phyloP scores from a whole-genome alignment of 371 early-diverging fungal species.

The Mucor saturninus region DNA sequence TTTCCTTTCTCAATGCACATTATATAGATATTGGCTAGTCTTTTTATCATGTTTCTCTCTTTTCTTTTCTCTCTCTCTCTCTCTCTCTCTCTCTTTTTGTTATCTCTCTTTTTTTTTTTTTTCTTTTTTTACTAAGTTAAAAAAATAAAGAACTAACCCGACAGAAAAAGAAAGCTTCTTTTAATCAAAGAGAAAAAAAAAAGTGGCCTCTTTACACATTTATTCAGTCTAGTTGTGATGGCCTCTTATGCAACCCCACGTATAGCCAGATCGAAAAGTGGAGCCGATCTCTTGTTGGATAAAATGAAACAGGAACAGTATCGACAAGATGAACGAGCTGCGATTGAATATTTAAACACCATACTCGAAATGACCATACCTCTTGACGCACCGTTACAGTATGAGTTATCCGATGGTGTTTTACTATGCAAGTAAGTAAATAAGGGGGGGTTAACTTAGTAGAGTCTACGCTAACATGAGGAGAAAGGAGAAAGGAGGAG shows the following conservation, averaged over 20 bases:
- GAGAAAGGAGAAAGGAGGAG: too few relatives aligned
- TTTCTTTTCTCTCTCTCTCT: neutral
- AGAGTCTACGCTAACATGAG: neutral
- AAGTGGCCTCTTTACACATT: too few relatives aligned
- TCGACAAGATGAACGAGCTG: constrained; percentile 36
- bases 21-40: constrained; percentile 11
- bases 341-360: constrained; percentile 39
- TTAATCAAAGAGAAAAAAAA: neutral
- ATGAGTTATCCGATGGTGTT: constrained; percentile 51
- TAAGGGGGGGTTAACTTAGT: constrained; percentile 2
- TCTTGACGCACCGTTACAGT: constrained; percentile 54
- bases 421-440: constrained; percentile 52
- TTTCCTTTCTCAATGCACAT: constrained; percentile 7
- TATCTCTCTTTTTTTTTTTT: constrained; percentile 7
- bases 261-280: constrained; percentile 42
- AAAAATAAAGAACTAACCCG: neutral
- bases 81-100: constrained; percentile 2
- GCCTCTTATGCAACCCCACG: constrained; percentile 31
- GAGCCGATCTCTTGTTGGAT: constrained; percentile 35
- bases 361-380: constrained; percentile 20
- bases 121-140: neutral
- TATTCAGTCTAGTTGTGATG: constrained; percentile 5
- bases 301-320: constrained; percentile 41
- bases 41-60: constrained; percentile 3
- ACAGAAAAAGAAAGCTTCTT: constrained; percentile 1